Conservation (phyloP, 2,329 filamentous ascomycete species). For the Hymenoscyphus occultus region DNA sequence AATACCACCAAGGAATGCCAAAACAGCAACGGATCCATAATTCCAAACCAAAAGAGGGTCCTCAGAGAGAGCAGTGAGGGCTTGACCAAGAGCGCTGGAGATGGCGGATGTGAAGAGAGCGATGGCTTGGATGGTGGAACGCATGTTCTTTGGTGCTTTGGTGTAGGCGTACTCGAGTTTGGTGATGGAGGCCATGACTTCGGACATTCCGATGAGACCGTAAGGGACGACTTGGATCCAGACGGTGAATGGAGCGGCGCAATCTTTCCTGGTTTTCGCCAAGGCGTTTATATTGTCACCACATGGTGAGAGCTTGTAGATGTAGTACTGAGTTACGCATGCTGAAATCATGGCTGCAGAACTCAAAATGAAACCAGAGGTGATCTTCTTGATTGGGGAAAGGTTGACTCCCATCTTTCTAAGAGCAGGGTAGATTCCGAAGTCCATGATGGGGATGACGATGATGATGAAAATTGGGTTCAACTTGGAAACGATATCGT, state of each 20-base stretch:
- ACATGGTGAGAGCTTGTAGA: constrained; percentile 55
- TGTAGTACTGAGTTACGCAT: constrained; percentile 53
- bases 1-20: constrained; percentile 30
- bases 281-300: constrained; percentile 46
- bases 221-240: constrained; percentile 51
- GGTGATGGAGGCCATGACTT: constrained; percentile 65
- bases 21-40: constrained; percentile 31
- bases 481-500: constrained; percentile 59
- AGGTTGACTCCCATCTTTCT: constrained; percentile 51
- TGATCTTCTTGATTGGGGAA: constrained; percentile 56
- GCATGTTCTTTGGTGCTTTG: constrained; percentile 68
- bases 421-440: constrained; percentile 56
- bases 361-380: constrained; percentile 53
- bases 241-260: constrained; percentile 47
- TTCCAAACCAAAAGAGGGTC: constrained; percentile 44
- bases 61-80: constrained; percentile 37
- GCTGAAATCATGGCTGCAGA: constrained; percentile 54
- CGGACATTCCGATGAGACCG: constrained; percentile 53
- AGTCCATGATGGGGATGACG: constrained; percentile 51
- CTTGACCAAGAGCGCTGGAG: constrained; percentile 44
- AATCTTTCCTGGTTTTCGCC: constrained; percentile 33
- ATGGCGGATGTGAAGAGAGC: constrained; percentile 57
- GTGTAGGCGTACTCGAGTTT: constrained; percentile 72
- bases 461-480: constrained; percentile 59
- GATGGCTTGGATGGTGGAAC: constrained; percentile 57